Evolutionary conservation across 495 filamentous ascomycete genomes (phyloP).

Genomic region (Neurospora africana): DNA sequence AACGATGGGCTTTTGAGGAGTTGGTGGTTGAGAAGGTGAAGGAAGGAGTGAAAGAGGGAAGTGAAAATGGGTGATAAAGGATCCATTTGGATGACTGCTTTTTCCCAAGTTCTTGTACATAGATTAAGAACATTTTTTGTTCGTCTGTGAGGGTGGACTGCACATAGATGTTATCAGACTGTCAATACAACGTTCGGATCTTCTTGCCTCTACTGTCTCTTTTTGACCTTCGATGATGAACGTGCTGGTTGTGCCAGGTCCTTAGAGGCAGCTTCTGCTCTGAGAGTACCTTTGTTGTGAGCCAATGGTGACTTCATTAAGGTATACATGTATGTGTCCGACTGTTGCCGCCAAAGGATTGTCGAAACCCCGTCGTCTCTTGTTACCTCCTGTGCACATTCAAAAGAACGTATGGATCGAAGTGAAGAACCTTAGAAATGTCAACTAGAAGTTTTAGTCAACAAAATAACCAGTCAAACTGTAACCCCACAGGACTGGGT

Average conservation of each 20-base stretch:
- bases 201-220: background rate
- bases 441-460: too few species aligned
- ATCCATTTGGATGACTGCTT: background rate
- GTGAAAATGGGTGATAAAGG: background rate
- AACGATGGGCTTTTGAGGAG: background rate
- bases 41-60: background rate
- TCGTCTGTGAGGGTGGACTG: background rate
- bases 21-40: background rate
- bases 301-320: background rate
- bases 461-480: too few species aligned
- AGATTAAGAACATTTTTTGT: background rate
- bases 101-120: background rate
- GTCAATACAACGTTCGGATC: background rate
- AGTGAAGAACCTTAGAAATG: too few species aligned
- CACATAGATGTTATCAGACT: background rate
- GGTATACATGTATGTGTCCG: background rate
- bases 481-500: too few species aligned
- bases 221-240: background rate
- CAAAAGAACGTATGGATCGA: too few species aligned
- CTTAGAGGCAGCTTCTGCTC: background rate
- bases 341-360: background rate
- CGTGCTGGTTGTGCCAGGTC: background rate
- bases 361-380: too few species aligned
- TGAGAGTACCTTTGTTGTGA: background rate
- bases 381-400: too few species aligned